A percentile compares a stretch with the other conserved stretches of the same genome.
Conservation (phyloP, 1,284 basidiomycete species). For the Farysia itapuensis region DNA sequence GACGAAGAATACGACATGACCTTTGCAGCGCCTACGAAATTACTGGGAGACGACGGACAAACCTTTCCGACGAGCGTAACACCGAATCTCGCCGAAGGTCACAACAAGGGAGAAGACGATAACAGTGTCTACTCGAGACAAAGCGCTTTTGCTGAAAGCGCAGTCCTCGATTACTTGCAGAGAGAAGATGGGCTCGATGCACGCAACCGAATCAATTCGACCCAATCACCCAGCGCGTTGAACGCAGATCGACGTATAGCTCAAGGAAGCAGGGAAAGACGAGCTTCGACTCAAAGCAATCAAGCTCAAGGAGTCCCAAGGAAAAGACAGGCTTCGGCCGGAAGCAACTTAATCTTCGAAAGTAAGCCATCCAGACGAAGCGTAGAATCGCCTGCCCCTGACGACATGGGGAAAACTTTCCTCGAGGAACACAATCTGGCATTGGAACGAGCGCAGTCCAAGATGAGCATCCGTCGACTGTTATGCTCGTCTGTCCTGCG, state of each 20-base stretch:
- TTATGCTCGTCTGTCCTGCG: too few relatives aligned
- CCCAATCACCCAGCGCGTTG: too few relatives aligned
- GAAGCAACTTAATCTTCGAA: not conserved
- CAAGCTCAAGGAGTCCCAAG: not conserved
- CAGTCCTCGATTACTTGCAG: not conserved
- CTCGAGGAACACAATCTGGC: not conserved
- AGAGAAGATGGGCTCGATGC: not conserved
- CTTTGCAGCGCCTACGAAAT: not conserved
- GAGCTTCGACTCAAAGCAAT: not conserved
- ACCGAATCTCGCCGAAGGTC: too few relatives aligned
- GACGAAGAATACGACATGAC: not conserved
- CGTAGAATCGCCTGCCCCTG: too few relatives aligned
- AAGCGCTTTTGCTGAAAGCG: not conserved
- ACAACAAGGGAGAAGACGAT: not conserved
- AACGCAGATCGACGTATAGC: too few relatives aligned
- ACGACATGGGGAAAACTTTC: too few relatives aligned
- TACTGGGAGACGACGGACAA: not conserved
- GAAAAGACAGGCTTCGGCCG: not conserved
- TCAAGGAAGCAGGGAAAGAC: too few relatives aligned
- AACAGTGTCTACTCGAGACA: not conserved
- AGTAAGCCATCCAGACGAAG: not conserved
- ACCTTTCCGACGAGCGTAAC: too few relatives aligned
- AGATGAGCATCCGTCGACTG: too few relatives aligned
- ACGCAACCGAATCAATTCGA: not conserved
- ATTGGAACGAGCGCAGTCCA: too few relatives aligned